Evolutionary conservation across 306 rosid genomes (phyloP).

Genomic region (Ammopiptanthus mongolicus): DNA sequence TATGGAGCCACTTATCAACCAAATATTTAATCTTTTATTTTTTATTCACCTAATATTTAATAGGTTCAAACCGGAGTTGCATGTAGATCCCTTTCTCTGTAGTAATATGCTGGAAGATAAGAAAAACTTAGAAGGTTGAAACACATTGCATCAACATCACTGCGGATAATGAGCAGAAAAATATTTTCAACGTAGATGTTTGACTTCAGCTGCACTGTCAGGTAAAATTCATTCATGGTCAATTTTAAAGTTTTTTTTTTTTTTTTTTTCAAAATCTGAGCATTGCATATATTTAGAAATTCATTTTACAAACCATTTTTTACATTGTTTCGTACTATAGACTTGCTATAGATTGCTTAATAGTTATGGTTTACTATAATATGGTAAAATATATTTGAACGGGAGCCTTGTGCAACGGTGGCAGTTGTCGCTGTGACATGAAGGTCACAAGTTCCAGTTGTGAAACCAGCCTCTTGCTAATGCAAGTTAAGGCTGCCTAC

Average conservation of each 20-base stretch:
- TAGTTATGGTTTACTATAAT: neutral
- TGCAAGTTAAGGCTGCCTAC: too few species aligned
- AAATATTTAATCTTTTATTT: neutral
- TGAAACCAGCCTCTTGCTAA: too few species aligned
- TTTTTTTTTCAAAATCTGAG: neutral
- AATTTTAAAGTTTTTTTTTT: neutral
- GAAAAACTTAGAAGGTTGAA: neutral
- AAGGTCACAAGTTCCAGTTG: too few species aligned
- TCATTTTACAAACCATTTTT: neutral
- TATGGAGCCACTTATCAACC: neutral
- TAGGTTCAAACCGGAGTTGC: conserved; percentile 2
- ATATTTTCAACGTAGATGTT: neutral
- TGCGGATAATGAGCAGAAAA: neutral
- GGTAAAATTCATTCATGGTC: neutral
- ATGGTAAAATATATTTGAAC: neutral
- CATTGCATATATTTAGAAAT: neutral
- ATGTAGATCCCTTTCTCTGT: conserved; percentile 1
- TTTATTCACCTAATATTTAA: neutral
- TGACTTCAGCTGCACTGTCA: neutral
- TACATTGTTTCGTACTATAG: neutral
- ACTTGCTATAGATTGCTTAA: neutral
- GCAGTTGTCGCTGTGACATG: too few species aligned
- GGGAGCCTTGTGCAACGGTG: too few species aligned
- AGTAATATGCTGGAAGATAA: neutral
- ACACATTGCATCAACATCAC: neutral